Conservation (phyloP, 2,329 filamentous ascomycete species). For the Xylaria sp. region DNA sequence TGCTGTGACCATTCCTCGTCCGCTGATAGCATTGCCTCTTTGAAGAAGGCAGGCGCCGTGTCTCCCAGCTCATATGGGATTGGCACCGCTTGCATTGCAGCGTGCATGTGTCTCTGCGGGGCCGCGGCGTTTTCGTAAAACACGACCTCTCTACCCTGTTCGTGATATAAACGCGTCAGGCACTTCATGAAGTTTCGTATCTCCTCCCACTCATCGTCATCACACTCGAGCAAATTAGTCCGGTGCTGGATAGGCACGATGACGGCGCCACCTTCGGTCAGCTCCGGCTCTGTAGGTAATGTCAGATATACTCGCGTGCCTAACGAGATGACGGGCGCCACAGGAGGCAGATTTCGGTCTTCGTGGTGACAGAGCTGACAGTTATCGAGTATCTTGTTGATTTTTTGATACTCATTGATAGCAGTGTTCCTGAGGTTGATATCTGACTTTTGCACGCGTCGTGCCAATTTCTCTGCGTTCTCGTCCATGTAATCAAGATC, state of each 20-base stretch:
- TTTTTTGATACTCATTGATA: constrained; percentile 86
- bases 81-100: constrained; percentile 83
- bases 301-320: constrained; percentile 88
- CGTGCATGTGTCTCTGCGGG: constrained; percentile 79
- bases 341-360: constrained; percentile 72
- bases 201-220: constrained; percentile 99
- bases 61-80: constrained; percentile 91
- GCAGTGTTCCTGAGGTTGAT: constrained; percentile 86
- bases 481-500: constrained; percentile 98
- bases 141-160: constrained; percentile 87
- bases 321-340: constrained; percentile 85
- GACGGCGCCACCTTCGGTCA: constrained; percentile 81
- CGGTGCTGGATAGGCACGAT: constrained; percentile 90
- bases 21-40: constrained; percentile 84
- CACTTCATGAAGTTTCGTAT: constrained; percentile 99
- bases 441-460: constrained; percentile 85
- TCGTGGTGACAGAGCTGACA: constrained; percentile 95
- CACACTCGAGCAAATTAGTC: constrained; percentile 91
- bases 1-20: constrained; percentile 98
- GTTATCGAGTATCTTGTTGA: constrained; percentile 82
- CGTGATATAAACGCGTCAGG: constrained; percentile 91
- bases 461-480: constrained; percentile 88
- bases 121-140: constrained; percentile 97
- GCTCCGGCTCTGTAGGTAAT: constrained; percentile 85
- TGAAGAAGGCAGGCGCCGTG: constrained; percentile 92